Conservation (phyloP, 2,329 filamentous ascomycete genomes). For the Didymella lethalis region DNA sequence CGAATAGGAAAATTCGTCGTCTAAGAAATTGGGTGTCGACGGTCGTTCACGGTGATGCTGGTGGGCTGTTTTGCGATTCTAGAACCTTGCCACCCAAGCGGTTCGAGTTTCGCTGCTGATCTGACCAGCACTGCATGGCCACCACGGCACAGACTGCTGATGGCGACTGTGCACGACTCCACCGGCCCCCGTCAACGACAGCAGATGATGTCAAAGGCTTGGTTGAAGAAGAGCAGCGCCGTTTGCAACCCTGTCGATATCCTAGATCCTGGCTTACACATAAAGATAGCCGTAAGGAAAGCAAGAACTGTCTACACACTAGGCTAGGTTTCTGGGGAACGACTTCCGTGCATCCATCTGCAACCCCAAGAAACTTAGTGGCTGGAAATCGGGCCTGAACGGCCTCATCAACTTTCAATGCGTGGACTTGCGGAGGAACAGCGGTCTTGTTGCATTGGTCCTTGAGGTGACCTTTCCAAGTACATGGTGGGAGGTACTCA, state of each 20-base stretch:
- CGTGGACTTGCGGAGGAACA: background rate
- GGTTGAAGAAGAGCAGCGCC: conserved; percentile 7
- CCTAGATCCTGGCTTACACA: conserved; percentile 3
- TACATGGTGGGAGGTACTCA: background rate
- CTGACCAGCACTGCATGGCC: conserved; percentile 5
- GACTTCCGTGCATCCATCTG: conserved; percentile 9
- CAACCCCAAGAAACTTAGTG: background rate
- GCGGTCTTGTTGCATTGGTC: background rate
- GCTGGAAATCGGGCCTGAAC: conserved; percentile 10
- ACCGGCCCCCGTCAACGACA: background rate
- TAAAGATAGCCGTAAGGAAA: conserved; percentile 12
- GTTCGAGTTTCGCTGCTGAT: conserved; percentile 8
- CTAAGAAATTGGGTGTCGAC: conserved; percentile 6
- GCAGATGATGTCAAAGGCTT: conserved; percentile 20
- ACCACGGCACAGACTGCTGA: conserved; percentile 1
- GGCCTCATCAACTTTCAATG: conserved; percentile 1
- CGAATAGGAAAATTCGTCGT: conserved; percentile 12
- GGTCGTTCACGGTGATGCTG: conserved; percentile 2
- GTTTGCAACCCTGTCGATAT: conserved; percentile 12
- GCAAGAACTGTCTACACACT: conserved; percentile 20
- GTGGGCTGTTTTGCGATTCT: conserved; percentile 10
- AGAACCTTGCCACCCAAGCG: conserved; percentile 8
- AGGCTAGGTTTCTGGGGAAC: conserved; percentile 17
- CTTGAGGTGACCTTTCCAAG: background rate
- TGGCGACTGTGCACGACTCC: conserved; percentile 2